Evolutionary conservation across 345 rosid species (phyloP).

Genomic region (Heritiera littoralis): DNA sequence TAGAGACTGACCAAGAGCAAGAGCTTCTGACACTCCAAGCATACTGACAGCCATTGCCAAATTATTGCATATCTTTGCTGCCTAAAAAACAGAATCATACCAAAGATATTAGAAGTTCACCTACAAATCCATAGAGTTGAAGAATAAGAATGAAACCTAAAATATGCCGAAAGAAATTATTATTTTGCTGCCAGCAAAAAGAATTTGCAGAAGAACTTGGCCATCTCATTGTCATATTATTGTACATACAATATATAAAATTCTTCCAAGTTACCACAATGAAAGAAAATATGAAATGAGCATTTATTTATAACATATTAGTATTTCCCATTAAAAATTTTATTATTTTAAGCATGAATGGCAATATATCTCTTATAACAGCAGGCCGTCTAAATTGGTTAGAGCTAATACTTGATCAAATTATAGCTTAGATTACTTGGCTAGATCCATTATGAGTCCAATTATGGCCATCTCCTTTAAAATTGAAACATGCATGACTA

Average conservation of each 20-base stretch:
- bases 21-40: conserved; percentile 94
- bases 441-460: not conserved
- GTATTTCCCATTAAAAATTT: not conserved
- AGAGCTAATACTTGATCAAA: not conserved
- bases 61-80: conserved; percentile 95
- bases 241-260: not conserved
- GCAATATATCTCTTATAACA: not conserved
- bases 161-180: not conserved
- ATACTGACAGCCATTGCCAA: conserved; percentile 91
- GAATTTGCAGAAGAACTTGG: not conserved
- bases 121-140: not conserved
- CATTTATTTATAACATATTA: not conserved
- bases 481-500: not conserved
- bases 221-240: not conserved
- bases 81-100: conserved; percentile 42
- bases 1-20: conserved; percentile 84
- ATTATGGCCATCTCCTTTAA: conserved; percentile 14
- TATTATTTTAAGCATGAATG: not conserved
- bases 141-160: not conserved
- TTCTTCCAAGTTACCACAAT: not conserved
- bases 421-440: not conserved
- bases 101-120: conserved; percentile 15
- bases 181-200: not conserved
- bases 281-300: conserved; percentile 2
- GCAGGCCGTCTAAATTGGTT: not conserved